Evolutionary conservation across 2,329 filamentous ascomycete species (phyloP), one percentile per base, ranked within the genome.

Genomic region (Cladophialophora immunda): DNA sequence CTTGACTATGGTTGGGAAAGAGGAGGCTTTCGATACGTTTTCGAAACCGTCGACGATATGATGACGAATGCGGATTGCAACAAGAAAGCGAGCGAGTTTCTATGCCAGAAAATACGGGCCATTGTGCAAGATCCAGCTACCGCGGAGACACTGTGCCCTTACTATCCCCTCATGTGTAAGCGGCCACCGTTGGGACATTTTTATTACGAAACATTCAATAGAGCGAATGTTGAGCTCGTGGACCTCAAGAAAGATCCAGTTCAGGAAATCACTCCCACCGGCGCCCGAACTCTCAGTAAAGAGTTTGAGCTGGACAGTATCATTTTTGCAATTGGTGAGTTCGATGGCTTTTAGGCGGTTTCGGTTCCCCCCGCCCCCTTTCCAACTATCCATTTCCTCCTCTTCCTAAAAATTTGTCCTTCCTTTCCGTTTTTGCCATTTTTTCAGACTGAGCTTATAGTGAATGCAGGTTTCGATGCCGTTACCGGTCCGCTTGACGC

Each of bases 1-100:
- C 76, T 74, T 58, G 73, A 78, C 53, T 65, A 70, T 22, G 62
- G 73, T 53, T 76, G 76, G 76, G 67, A 75, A 22, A 69, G 73
- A 25, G 86, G 85, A 1, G 87, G 86, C 0, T 88, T 88, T 75
- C 77, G 78, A 0, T 86, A 80, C 73, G 86, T 85, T 83, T 78
- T 88, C 2, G 77, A 78, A 0, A 74, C 80, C 2, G 89, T 88
- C 77, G 82, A 82, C 57, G 87, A 90, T 62, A 80, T 80, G 55
- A 67, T 87, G 4, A 73, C 76, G 17, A 76, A 80, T 27, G 27
- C 77, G 0, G 78, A 84, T 8, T 83, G 84, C 1, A 89, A 88
- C 72, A 73, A 79, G n/a, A 79, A 82, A 64, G 78, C 81, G 0
- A 87, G 87, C 70, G 77, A 83, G 3, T 88, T 87, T 73, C 87